Evolutionary conservation across 2,329 filamentous ascomycete genomes (phyloP).

Genomic region (Venturia aucupariae): DNA sequence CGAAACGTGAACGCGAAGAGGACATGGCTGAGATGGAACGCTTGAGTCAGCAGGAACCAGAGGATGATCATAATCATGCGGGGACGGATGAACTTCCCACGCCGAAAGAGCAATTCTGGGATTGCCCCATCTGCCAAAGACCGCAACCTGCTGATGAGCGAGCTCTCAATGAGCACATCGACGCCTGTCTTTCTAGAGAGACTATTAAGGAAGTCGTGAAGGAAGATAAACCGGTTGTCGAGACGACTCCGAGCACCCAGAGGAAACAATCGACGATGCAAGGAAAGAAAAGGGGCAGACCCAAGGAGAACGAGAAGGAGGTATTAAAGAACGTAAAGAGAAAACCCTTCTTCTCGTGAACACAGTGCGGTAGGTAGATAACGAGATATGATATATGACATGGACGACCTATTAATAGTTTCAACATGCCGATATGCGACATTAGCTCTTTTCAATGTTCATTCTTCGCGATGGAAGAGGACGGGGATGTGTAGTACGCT

Average conservation of each 20-base stretch:
- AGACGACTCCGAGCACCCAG: neutral
- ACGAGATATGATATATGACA: too few species aligned
- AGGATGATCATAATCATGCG: constrained; percentile 4
- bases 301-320: neutral
- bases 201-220: constrained; percentile 65
- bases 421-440: too few species aligned
- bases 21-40: constrained; percentile 53
- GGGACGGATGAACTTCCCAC: constrained; percentile 3
- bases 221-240: neutral
- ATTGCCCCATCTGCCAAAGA: constrained; percentile 78
- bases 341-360: neutral
- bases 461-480: too few species aligned
- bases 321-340: neutral
- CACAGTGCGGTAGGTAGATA: neutral
- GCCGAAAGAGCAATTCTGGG: constrained; percentile 50
- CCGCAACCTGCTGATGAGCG: constrained; percentile 67
- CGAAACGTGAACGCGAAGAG: constrained; percentile 49
- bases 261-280: neutral
- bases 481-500: too few species aligned
- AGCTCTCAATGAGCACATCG: constrained; percentile 83
- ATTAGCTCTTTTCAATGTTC: too few species aligned
- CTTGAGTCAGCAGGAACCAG: constrained; percentile 43
- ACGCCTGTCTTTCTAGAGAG: constrained; percentile 76
- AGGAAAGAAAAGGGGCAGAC: constrained; percentile 4
- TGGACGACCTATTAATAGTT: too few species aligned